These are phyloP conservation scores for Talaromyces marneffei DNA, from an alignment of 2,329 filamentous ascomycete species.

Conservation along the genomic window DNA sequence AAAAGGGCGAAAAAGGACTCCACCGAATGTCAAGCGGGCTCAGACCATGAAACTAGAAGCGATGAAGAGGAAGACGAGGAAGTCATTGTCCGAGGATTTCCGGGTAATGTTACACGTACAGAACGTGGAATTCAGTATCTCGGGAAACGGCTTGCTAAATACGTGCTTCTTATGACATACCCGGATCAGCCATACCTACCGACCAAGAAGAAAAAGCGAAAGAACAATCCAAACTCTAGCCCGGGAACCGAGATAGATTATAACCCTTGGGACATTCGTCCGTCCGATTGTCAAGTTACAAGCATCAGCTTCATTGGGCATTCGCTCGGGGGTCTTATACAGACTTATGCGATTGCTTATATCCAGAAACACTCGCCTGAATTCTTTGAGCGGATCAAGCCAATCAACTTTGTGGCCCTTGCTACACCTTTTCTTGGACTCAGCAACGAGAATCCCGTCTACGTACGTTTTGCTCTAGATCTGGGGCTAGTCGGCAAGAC, in stretches of 20 bases:
- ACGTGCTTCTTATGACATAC: slow-evolving; percentile 82
- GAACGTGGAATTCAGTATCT: slow-evolving; percentile 96
- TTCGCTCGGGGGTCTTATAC: slow-evolving; percentile 81
- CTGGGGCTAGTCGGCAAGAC: slow-evolving; percentile 95
- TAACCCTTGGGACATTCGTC: slow-evolving; percentile 25
- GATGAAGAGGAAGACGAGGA: slow-evolving; percentile 56
- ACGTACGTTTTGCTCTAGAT: slow-evolving; percentile 93
- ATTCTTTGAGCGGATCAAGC: slow-evolving; percentile 81
- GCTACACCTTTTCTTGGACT: slow-evolving; percentile 84
- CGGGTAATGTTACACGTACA: slow-evolving; percentile 82
- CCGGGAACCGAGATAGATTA: neutral
- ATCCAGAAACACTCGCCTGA: slow-evolving; percentile 91
- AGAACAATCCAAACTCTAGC: slow-evolving; percentile 17
- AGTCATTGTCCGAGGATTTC: slow-evolving; percentile 83
- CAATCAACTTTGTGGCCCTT: slow-evolving; percentile 83
- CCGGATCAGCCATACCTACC: slow-evolving; percentile 88
- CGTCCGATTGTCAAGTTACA: slow-evolving; percentile 65
- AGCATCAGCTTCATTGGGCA: slow-evolving; percentile 95
- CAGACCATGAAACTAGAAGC: slow-evolving; percentile 20
- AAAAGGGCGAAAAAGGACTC: slow-evolving; percentile 61
- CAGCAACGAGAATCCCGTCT: slow-evolving; percentile 95
- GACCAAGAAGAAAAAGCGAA: slow-evolving; percentile 36
- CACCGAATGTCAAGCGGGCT: slow-evolving; percentile 15
- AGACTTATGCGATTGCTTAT: slow-evolving; percentile 92
- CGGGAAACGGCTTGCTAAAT: slow-evolving; percentile 88